Evolutionary conservation across 2,329 filamentous ascomycete species (phyloP).

Genomic region (Ophiostoma triangulosporum): DNA sequence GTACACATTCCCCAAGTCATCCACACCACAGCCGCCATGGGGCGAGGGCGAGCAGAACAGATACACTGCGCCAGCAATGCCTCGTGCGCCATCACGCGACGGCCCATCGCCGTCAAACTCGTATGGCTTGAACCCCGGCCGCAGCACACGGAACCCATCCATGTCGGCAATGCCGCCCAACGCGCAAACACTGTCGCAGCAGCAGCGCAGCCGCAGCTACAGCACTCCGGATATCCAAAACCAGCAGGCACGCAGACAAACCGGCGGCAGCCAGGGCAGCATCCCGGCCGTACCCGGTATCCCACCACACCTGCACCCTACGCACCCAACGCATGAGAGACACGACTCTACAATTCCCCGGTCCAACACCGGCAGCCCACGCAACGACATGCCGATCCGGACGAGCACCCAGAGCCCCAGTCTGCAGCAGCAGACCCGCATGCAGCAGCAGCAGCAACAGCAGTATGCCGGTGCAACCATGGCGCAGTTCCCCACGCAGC

Average conservation of each 20-base stretch:
- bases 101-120: conserved; percentile 50
- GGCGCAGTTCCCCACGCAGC: conserved; percentile 43
- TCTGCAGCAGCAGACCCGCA: conserved; percentile 49
- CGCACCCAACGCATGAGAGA: conserved; percentile 37
- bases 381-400: conserved; percentile 51
- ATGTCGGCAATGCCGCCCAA: conserved; percentile 52
- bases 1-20: conserved; percentile 61
- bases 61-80: conserved; percentile 80
- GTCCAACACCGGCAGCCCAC: conserved; percentile 70
- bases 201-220: conserved; percentile 53
- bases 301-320: conserved; percentile 51
- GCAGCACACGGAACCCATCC: conserved; percentile 63
- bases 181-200: conserved; percentile 42
- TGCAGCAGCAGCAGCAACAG: conserved; percentile 27
- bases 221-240: conserved; percentile 90
- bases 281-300: conserved; percentile 65
- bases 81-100: conserved; percentile 67
- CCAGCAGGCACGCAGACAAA: conserved; percentile 43
- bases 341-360: conserved; percentile 54
- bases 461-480: conserved; percentile 35
- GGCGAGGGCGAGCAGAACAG: conserved; percentile 57
- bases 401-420: conserved; percentile 60
- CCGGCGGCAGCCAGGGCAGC: conserved; percentile 38
- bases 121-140: conserved; percentile 43
- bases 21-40: conserved; percentile 43